Base-by-base conservation (phyloP, 1,284 basidiomycete genomes). In the Moesziomyces aphidis region DNA sequence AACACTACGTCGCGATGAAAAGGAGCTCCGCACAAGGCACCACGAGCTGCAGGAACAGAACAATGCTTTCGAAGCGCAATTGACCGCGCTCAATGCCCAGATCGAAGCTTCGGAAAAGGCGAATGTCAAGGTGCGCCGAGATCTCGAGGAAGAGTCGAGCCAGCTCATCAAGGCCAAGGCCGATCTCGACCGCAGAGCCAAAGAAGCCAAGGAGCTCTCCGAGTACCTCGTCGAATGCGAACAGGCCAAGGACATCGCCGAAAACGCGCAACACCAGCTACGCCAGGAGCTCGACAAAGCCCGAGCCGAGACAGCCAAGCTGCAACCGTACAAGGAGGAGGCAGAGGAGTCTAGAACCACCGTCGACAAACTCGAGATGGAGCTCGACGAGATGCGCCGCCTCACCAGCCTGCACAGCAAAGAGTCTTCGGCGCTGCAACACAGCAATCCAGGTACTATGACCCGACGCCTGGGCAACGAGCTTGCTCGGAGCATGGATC, bases 401-500 rank as follows among this genome's bases (percentile, higher is more conserved):
- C 54, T 73, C 21, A 62, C 71, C 4, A 65, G 56, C 15, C 34
- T 61, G 10, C 61, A 72, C 48, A 67, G 62, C 50, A 67, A 73
- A 21, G 63, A 73, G n/a, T 57, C 55, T 5, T 74, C 69, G 22
- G 55, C 53, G 1, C 86, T 91, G 22, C 58, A 56, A 23, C 51
- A 65, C 39, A 70, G 72, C 60, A 66, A 66, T 31, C 72, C 58
- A 5, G 42, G 50, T 8, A 70, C 66, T n/a, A 31, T 70, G 23
- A 59, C 59, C 2, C 48, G 63, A 31, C 56, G 66, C 3, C 58
- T 74, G 5, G 72, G 67, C 39, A 74, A 70, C 50, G 72, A 74
- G 57, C 66, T 74, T 11, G 72, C 72, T 9, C 61, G 67, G 39
- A 61, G 56, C 56, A 55, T 74, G 53, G 59, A 63, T 24, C 39